phyloP scores from a whole-genome alignment of 441 rosid species.

The Bocquillonia castaneifolia region DNA sequence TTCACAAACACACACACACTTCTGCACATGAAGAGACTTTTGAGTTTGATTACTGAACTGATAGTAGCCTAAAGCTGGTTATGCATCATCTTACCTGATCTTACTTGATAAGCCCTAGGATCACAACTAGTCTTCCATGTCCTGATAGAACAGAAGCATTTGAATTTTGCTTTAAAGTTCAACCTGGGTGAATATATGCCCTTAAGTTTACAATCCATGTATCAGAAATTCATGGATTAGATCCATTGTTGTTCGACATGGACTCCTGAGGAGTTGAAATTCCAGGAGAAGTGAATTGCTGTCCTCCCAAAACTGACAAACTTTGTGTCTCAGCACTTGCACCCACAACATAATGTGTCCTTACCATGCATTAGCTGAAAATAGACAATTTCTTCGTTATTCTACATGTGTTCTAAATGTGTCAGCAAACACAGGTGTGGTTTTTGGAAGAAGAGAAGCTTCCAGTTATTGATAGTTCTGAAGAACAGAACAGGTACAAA shows the following conservation, averaged over 20 bases:
- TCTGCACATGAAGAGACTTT: background rate
- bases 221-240: background rate
- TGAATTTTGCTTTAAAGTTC: constrained; percentile 1
- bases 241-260: background rate
- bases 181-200: background rate
- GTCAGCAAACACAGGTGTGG: constrained; percentile 52
- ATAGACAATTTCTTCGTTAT: background rate
- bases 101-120: background rate
- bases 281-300: background rate
- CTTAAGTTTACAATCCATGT: background rate
- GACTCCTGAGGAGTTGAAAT: background rate
- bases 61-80: background rate
- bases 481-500: constrained; percentile 47
- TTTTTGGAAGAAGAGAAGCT: constrained; percentile 68
- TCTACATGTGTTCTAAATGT: constrained; percentile 5
- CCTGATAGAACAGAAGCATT: background rate
- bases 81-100: background rate
- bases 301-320: background rate
- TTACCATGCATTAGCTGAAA: background rate
- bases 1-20: background rate
- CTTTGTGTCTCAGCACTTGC: background rate
- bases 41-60: background rate
- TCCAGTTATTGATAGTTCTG: constrained; percentile 56
- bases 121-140: background rate
- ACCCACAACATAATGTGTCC: background rate